phyloP scores from a whole-genome alignment of 495 filamentous ascomycete species.

The Annulohypoxylon stygium region DNA sequence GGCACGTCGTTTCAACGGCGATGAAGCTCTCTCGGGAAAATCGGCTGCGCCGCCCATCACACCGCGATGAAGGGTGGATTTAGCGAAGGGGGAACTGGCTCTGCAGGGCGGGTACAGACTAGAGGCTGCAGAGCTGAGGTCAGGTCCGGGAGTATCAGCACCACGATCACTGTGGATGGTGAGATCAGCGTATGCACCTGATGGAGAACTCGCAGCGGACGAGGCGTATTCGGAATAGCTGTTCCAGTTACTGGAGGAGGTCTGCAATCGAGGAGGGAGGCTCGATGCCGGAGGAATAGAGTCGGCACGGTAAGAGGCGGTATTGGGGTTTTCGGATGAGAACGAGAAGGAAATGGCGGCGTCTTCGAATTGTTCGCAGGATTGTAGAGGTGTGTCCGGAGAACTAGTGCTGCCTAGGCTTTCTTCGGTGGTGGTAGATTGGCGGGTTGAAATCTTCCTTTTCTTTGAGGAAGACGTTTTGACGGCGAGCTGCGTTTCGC shows the following conservation, averaged over 20 bases:
- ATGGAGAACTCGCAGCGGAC: conserved; percentile 74
- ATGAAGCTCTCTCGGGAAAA: conserved; percentile 64
- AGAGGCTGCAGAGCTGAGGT: conserved; percentile 25
- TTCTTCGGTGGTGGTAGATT: conserved; percentile 55
- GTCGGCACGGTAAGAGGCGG: conserved; percentile 68
- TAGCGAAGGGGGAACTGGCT: conserved; percentile 59
- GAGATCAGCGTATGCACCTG: conserved; percentile 78
- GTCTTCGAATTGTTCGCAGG: conserved; percentile 60
- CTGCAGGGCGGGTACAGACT: conserved; percentile 37
- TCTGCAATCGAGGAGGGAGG: conserved; percentile 64
- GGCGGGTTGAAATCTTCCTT: conserved; percentile 78
- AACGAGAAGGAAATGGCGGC: conserved; percentile 57
- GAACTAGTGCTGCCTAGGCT: conserved; percentile 49
- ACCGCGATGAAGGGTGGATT: conserved; percentile 57
- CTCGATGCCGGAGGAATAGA: conserved; percentile 63
- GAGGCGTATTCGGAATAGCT: conserved; percentile 64
- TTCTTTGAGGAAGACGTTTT: conserved; percentile 93
- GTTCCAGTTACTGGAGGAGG: conserved; percentile 53
- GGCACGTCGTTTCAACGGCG: conserved; percentile 67
- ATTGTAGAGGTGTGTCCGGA: conserved; percentile 62
- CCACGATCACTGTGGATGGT: conserved; percentile 73
- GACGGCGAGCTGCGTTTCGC: conserved; percentile 77
- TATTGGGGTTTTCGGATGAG: conserved; percentile 54
- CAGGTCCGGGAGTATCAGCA: conserved; percentile 60
- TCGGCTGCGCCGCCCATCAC: conserved; percentile 68